Base-by-base conservation (phyloP, 2,329 filamentous ascomycete genomes). In the Penicillium sp. region DNA sequence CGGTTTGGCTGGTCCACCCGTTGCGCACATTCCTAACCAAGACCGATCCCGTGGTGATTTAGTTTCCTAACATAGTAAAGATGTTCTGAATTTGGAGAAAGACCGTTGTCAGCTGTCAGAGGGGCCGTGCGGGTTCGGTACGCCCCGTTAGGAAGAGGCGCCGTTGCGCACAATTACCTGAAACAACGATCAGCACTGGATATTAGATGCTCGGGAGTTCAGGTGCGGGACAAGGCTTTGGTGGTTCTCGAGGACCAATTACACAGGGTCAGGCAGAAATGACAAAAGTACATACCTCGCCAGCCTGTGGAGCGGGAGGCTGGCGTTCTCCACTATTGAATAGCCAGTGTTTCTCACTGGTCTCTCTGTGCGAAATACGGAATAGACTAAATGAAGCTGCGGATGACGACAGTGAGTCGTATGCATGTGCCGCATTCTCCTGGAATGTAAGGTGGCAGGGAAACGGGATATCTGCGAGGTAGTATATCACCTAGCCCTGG, bases 251-350 rank as follows among this genome's bases (percentile, higher is more conserved):
- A 25, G 42, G 13, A 5, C n/a, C 13, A 29, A 37, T 38, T 37
- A 31, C 39, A 32, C 39, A 21, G 13, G 13, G 13, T 31, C 12
- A 44, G 8, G 31, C 9, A 21, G 29, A 31, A 48, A 49, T 21
- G 13, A 23, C 46, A 29, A 44, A 44, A 45, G 52, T 39, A 10
- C 39, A n/a, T 27, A 39, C 32, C 25, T 41, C 21, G 21, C 29
- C 35, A 40, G 25, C 5, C 10, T 29, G 46, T 54, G 51, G 46
- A 54, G 31, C 16, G 8, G 23, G 25, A 44, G 47, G 18, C 23
- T 51, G 40, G 52, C 52, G 23, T 42, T 38, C 52, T 54, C 52
- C 47, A 54, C 52, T 31, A 18, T 27, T 6, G 21, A 46, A 54
- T 29, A 27, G 12, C 39, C 40, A 46, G 16, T 18, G 18, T 9